phyloP scores from a whole-genome alignment of 1,139 yeast species.

The Kazachstania sp. region DNA sequence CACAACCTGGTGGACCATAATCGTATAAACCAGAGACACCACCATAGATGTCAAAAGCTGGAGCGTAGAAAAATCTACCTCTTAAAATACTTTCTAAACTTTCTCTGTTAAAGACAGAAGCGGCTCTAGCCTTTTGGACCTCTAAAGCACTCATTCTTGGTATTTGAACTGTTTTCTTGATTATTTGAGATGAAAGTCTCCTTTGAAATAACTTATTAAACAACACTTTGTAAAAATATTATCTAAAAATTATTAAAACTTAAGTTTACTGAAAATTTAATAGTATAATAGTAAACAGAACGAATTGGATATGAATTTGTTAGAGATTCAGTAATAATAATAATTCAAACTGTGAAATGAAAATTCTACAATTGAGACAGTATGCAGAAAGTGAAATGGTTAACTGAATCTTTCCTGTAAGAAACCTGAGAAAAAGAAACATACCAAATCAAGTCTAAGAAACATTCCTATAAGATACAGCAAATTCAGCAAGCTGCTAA shows the following conservation, averaged over 20 bases:
- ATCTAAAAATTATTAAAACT: background rate
- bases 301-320: background rate
- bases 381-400: background rate
- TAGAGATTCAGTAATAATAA: background rate
- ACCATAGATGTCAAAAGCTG: slow-evolving; percentile 94
- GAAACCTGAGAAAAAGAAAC: too few relatives aligned
- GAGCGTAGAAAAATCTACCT: slow-evolving; percentile 95
- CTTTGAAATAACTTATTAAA: slow-evolving; percentile 17
- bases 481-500: too few relatives aligned
- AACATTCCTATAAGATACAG: too few relatives aligned
- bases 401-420: background rate
- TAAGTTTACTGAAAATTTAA: background rate
- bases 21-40: slow-evolving; percentile 98
- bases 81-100: slow-evolving; percentile 82
- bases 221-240: slow-evolving; percentile 22
- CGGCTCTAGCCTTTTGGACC: slow-evolving; percentile 34
- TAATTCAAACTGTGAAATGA: background rate
- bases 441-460: too few relatives aligned
- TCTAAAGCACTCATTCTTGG: slow-evolving; percentile 29
- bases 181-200: slow-evolving; percentile 24
- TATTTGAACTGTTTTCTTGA: slow-evolving; percentile 25
- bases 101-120: slow-evolving; percentile 64
- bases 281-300: background rate
- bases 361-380: too few relatives aligned
- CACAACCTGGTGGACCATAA: slow-evolving; percentile 99